Evolutionary conservation across 306 rosid genomes (phyloP).

Genomic region (Vachellia collinsii): DNA sequence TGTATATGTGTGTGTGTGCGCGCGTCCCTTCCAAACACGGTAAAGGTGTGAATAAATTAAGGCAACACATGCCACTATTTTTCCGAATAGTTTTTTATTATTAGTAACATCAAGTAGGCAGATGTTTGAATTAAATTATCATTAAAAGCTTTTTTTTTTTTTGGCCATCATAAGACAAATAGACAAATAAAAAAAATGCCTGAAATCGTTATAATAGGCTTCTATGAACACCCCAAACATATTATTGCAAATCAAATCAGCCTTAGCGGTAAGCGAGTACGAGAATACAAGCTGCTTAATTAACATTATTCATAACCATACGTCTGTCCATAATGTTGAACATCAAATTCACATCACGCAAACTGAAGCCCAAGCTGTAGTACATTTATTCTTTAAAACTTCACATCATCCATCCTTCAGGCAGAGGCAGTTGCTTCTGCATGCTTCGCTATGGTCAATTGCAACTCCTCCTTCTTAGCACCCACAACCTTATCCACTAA

Average conservation of each 20-base stretch:
- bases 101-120: no score
- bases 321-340: not conserved
- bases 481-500: slow-evolving; percentile 67
- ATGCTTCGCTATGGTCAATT: slow-evolving; percentile 39
- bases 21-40: no score
- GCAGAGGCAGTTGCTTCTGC: slow-evolving; percentile 23
- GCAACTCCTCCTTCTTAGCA: slow-evolving; percentile 62
- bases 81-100: not conserved
- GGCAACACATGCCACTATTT: not conserved
- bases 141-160: no score
- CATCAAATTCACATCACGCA: slow-evolving; percentile 17
- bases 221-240: not conserved
- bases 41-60: no score
- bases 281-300: slow-evolving; percentile 11
- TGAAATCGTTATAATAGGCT: no score
- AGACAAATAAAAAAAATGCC: no score
- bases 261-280: not conserved
- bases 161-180: no score
- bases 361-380: slow-evolving; percentile 2
- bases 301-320: not conserved
- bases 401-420: slow-evolving; percentile 25
- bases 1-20: no score
- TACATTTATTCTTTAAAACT: slow-evolving; percentile 30
- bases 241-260: slow-evolving; percentile 5
- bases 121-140: no score